A percentile compares a stretch with the other conserved stretches of the same genome.
phyloP scores from a whole-genome alignment of 2,329 filamentous ascomycete species.

The Purpureocillium takamizusanense region DNA sequence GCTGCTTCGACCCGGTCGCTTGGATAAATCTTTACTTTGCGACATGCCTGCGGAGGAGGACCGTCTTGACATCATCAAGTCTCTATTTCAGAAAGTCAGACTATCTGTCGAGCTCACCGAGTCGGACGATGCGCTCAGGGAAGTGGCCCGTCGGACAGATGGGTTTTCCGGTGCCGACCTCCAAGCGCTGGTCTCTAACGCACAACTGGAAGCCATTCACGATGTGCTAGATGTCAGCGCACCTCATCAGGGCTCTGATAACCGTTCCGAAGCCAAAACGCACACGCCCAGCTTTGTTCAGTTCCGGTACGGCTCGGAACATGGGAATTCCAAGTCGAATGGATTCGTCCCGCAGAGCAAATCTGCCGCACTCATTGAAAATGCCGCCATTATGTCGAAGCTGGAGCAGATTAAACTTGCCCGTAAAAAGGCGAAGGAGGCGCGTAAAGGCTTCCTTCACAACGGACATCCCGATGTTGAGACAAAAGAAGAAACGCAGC shows the following conservation, averaged over 20 bases:
- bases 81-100: conserved; percentile 73
- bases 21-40: conserved; percentile 90
- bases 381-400: conserved; percentile 71
- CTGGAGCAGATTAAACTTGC: conserved; percentile 69
- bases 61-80: conserved; percentile 77
- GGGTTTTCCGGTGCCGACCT: conserved; percentile 93
- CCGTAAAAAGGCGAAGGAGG: conserved; percentile 38
- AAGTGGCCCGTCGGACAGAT: conserved; percentile 71
- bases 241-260: no score
- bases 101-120: conserved; percentile 58
- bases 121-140: conserved; percentile 48
- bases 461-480: conserved; percentile 13
- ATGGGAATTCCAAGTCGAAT: conserved; percentile 28
- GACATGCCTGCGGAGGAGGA: conserved; percentile 77
- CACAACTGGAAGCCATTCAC: conserved; percentile 93
- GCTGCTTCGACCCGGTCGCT: conserved; percentile 76
- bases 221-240: conserved; percentile 63
- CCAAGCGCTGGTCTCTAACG: conserved; percentile 91
- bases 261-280: conserved; percentile 14
- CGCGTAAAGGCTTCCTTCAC: conserved; percentile 14
- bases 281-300: conserved; percentile 58
- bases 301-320: conserved; percentile 67
- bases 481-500: conserved; percentile 23
- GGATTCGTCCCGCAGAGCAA: conserved; percentile 34
- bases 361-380: conserved; percentile 57